Evolutionary conservation across 2,329 filamentous ascomycete species (phyloP).

Genomic region (Chaetomiaceae sp.): DNA sequence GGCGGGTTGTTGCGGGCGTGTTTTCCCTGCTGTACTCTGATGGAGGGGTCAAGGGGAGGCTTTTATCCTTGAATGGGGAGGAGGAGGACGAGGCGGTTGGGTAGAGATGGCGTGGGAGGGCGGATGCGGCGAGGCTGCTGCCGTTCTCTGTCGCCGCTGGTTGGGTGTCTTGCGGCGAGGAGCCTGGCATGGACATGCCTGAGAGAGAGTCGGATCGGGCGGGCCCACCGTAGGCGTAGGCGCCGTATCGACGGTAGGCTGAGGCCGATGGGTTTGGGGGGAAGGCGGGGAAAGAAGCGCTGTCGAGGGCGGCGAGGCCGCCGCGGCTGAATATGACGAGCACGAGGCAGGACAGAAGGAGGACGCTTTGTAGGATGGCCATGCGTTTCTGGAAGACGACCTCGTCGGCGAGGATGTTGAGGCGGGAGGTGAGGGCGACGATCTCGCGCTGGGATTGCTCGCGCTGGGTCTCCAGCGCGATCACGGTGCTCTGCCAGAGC

Average conservation of each 20-base stretch:
- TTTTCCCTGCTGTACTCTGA: constrained; percentile 28
- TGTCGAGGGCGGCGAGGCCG: constrained; percentile 30
- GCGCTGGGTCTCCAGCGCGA: constrained; percentile 83
- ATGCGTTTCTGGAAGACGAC: constrained; percentile 83
- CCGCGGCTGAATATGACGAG: constrained; percentile 76
- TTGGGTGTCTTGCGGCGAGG: neutral
- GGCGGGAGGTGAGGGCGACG: constrained; percentile 70
- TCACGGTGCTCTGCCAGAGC: constrained; percentile 91
- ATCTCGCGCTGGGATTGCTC: constrained; percentile 81
- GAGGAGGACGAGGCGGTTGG: constrained; percentile 1
- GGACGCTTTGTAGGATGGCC: constrained; percentile 83
- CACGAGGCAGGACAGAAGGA: constrained; percentile 80
- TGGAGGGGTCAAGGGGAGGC: constrained; percentile 32
- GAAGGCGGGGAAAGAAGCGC: constrained; percentile 13
- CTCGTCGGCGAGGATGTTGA: constrained; percentile 91
- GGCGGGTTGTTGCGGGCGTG: constrained; percentile 19
- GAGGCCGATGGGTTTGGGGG: constrained; percentile 9
- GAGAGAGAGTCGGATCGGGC: constrained; percentile 11
- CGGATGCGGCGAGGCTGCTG: constrained; percentile 18
- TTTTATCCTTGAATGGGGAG: constrained; percentile 31
- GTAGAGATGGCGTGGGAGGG: constrained; percentile 15
- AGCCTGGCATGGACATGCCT: constrained; percentile 3
- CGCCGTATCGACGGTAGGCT: constrained; percentile 21
- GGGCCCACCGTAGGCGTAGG: too few species aligned
- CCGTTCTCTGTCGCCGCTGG: neutral